Evolutionary conservation across 208 protist species (phyloP), one percentile per base, ranked within the genome.

Genomic region (Wallacemonas collosoma): DNA sequence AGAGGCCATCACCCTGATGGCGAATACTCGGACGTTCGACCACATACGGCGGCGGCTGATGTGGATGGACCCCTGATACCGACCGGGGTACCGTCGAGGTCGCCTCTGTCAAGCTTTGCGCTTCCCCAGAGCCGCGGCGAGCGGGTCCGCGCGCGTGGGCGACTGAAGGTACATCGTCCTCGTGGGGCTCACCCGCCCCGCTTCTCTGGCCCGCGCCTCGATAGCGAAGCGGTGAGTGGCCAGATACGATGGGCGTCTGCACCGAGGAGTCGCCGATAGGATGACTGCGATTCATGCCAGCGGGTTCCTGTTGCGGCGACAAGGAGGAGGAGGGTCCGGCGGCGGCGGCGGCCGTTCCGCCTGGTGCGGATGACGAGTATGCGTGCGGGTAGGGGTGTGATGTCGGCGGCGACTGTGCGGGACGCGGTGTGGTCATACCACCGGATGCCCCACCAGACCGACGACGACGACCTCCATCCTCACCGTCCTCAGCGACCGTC

Each of bases 1-100:
- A 65, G 60, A 65, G 60, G 4, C 60, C 60, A 48, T 65, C 60
- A 39, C 50, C 50, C 15, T 65, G 60, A 35, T 65, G 60, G 60
- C 60, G 60, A 48, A 65, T 65, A 17, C 60, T 65, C 12, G 60
- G 60, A 3, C 60, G 60, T 35, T 65, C 60, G n/a, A 65, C 43
- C 60, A 51, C 43, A 41, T 65, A 17, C 38, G 60, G 57, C 36
- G 39, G 36, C 57, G 57, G 26, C 26, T 26, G 26, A 26, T 26
- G 26, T 26, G 26, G 26, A 26, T 26, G 26, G 26, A 26, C 26
- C 26, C 26, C 26, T 26, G 26, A 0, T 26, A 0, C 26, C 26
- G 26, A 26, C 26, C 26, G 26, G 26, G 26, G 26, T 26, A 26
- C 26, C 26, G 26, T 26, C 26, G 26, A 26, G 0, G 26, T 26